Base-by-base conservation (phyloP, 192 early-diverging fungal species). In the Phlyctochytrium arcticum region DNA sequence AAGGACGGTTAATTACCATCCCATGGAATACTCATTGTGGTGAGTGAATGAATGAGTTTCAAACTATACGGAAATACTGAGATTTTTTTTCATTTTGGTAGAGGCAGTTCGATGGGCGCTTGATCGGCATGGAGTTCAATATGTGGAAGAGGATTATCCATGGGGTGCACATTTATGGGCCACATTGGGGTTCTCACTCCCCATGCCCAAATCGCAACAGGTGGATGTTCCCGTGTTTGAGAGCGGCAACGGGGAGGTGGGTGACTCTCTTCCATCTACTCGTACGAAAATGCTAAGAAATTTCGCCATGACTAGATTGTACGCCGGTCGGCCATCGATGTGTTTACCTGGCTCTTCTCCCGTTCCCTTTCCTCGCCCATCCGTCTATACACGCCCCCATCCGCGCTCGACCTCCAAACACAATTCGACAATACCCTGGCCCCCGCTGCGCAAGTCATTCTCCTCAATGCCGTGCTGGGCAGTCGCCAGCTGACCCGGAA, bases 91-190 rank as follows among this genome's bases (percentile, higher is more conserved):
- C 39, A 65, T 34, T 27, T 42, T n/a, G 9, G 34, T 24, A 72
- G 74, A 80, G 39, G 54, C 67, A 34, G 69, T 68, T 21, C 53
- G 75, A 32, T 80, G 78, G 78, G 78, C 72, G 3, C 68, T 80
- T 3, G 75, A 79, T 42, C 68, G 72, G 12, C 78, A 80, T 54
- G 72, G 69, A 17, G 37, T 72, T 6, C 26, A 53, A 4, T 80
- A 73, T 49, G 47, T 66, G 4, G 78, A 80, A 37, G 48, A 67
- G 23, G 32, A 46, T 17, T 61, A 57, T 56, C 78, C 78, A 10
- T 80, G 71, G 71, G 72, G 71, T 3, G 56, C 71, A 2, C 74
- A 80, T 37, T 8, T 76, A 6, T 62, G 42, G 59, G 62, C 57
- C 4, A 60, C 72, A 2, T 54, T 80, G 4, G 58, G 36, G 12